phyloP scores from a whole-genome alignment of 2,329 filamentous ascomycete genomes.

The Aspergillus neoniger region DNA sequence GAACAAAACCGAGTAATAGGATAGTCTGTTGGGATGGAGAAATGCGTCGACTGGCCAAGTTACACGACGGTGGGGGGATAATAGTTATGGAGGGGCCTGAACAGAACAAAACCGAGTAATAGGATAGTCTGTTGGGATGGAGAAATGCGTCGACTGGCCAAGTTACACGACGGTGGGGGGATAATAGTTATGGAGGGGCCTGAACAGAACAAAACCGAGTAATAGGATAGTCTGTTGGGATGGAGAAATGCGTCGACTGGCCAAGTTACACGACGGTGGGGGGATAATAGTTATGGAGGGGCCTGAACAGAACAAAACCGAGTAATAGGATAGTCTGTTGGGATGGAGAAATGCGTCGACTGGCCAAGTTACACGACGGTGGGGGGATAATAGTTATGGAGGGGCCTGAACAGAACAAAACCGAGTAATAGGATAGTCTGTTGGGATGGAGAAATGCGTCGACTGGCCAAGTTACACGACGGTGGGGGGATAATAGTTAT shows the following conservation, averaged over 20 bases:
- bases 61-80: background rate
- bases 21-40: no score
- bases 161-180: background rate
- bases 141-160: background rate
- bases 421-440: background rate
- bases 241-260: background rate
- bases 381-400: background rate
- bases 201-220: background rate
- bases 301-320: background rate
- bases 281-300: background rate
- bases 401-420: background rate
- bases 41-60: background rate
- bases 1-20: background rate
- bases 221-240: background rate
- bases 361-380: background rate
- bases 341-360: background rate
- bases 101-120: background rate
- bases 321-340: background rate
- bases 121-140: no score
- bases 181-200: background rate
- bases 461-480: background rate
- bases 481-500: background rate
- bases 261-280: background rate
- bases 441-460: background rate
- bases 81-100: background rate